Evolutionary conservation across 257 asterid genomes (phyloP), one percentile per base, ranked within the genome.

Genomic region (Plantago ovata): DNA sequence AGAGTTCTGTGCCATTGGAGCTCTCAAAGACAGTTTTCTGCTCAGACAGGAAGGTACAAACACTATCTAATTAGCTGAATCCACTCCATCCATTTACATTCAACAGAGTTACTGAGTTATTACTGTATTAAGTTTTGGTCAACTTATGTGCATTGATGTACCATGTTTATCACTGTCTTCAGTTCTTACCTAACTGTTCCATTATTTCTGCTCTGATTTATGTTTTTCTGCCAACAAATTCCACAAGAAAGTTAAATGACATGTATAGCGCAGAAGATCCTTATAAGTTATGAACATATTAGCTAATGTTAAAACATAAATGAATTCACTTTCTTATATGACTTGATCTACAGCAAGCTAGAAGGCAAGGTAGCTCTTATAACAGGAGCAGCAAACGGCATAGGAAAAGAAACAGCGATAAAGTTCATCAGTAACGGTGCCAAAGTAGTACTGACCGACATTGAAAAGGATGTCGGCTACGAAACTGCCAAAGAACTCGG

Each of bases 301-400:
- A n/a, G n/a, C n/a, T n/a, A n/a, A n/a, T 28, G 7, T 28, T 1
- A 28, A 28, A 28, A 28, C 36, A 28, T 28, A 28, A 28, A 28
- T 28, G 36, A 6, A 28, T 28, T 28, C 36, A 28, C 36, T 28
- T 3, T 28, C 36, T 28, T 28, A 28, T 6, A 22, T 50, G 21
- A 20, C 38, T 16, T 13, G 14, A 50, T 50, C 38, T 47, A 4
- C 69, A 84, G 95, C 50, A 92, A 80, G 69, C 51, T 92, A 39
- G 81, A 84, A 78, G 94, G 95, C 41, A 88, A 88, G 63, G 77
- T 88, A 56, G 95, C 95, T 15, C 60, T 88, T 13, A 88, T 92
- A 59, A 88, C 95, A 0, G 97, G 98, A 7, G 95, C 86, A 19
- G 95, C 98, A 22, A 72, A 75, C 14, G 97, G 98, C 2, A 82